Conservation (phyloP, 768 basidiomycete genomes). For the Mycena maculata region DNA sequence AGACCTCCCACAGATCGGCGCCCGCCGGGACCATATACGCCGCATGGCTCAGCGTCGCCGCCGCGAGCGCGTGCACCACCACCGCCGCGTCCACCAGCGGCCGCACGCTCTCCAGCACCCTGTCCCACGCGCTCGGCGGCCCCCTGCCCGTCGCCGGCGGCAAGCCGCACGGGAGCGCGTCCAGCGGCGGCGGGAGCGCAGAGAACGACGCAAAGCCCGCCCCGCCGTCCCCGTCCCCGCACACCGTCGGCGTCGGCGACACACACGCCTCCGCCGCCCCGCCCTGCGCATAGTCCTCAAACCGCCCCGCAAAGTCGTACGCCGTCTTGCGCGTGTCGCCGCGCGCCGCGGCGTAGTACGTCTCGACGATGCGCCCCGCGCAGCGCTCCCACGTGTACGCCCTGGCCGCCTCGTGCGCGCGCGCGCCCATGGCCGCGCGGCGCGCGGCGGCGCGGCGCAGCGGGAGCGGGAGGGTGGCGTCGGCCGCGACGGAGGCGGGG, state of each 20-base stretch:
- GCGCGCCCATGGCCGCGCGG: constrained; percentile 4
- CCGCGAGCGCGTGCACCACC: constrained; percentile 20
- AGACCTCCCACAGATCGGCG: constrained; percentile 13
- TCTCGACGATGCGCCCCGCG: constrained; percentile 4
- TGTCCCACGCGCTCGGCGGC: neutral
- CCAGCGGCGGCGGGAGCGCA: too few relatives aligned
- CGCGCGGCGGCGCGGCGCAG: neutral
- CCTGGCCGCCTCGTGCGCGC: neutral
- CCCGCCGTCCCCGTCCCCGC: neutral
- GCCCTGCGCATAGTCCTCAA: too few relatives aligned
- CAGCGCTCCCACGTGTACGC: constrained; percentile 18
- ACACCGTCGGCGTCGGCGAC: neutral
- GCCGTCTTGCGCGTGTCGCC: too few relatives aligned
- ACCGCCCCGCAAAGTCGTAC: too few relatives aligned
- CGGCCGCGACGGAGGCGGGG: neutral
- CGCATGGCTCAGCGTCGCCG: constrained; percentile 27
- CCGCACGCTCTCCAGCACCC: neutral
- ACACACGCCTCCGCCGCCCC: neutral
- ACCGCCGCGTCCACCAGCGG: constrained; percentile 19
- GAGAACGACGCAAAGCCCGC: too few relatives aligned
- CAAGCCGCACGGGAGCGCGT: neutral
- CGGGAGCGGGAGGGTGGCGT: neutral
- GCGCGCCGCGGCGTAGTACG: neutral
- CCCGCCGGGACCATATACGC: constrained; percentile 25
- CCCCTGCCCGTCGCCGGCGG: neutral